A percentile compares a stretch with the other conserved stretches of the same genome.
phyloP scores from a whole-genome alignment of 2,329 filamentous ascomycete species.

The Aspergillus phoenicis region DNA sequence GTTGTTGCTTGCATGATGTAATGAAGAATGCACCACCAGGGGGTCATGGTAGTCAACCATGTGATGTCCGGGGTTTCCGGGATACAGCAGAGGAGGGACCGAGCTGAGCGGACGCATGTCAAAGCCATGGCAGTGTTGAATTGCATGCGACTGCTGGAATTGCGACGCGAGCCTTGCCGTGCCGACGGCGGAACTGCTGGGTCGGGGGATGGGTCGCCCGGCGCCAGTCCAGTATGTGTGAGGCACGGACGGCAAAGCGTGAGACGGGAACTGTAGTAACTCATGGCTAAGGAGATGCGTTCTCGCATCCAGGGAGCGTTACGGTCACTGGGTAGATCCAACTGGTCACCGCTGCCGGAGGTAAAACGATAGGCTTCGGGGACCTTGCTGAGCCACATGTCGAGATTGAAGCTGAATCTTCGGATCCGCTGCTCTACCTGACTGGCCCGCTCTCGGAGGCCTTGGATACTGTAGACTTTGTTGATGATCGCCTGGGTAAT shows the following conservation, averaged over 20 bases:
- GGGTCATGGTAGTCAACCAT: conserved; percentile 38
- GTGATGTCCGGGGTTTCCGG: conserved; percentile 38
- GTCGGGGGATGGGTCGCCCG: neutral
- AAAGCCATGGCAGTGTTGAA: conserved; percentile 32
- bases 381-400: conserved; percentile 40
- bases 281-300: conserved; percentile 42
- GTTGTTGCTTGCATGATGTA: conserved; percentile 48
- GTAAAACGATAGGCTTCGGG: conserved; percentile 38
- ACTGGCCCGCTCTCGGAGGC: conserved; percentile 32
- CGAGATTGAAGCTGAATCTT: conserved; percentile 34
- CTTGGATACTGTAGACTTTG: conserved; percentile 43
- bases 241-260: conserved; percentile 47
- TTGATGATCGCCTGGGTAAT: conserved; percentile 42
- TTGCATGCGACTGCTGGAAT: conserved; percentile 2
- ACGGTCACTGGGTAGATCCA: conserved; percentile 19
- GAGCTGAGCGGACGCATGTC: conserved; percentile 43
- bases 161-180: neutral
- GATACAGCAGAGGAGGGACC: conserved; percentile 40
- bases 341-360: conserved; percentile 26
- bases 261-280: conserved; percentile 45
- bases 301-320: conserved; percentile 26
- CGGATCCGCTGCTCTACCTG: conserved; percentile 38
- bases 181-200: neutral
- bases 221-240: conserved; percentile 32
- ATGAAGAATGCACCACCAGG: conserved; percentile 49